phyloP scores from a whole-genome alignment of 768 basidiomycete species.

The Calocera viscosa region DNA sequence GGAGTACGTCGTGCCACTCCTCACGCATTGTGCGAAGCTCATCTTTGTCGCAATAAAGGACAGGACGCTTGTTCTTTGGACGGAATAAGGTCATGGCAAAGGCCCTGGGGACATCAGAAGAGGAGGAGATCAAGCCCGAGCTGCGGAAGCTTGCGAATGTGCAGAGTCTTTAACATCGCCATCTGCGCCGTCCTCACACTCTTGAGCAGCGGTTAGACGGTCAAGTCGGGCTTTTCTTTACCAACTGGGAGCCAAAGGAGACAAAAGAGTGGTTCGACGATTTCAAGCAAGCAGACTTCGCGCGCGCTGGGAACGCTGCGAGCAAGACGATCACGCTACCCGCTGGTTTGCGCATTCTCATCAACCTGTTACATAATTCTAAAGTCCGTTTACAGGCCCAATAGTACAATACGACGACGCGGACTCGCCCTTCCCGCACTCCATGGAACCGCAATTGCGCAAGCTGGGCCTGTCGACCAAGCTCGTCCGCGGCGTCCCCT shows the following conservation, averaged over 20 bases:
- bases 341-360: conserved; percentile 26
- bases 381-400: conserved; percentile 41
- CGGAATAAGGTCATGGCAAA: conserved; percentile 86
- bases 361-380: background rate
- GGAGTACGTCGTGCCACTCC: conserved; percentile 42
- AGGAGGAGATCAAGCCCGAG: conserved; percentile 72
- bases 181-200: background rate
- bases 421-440: conserved; percentile 85
- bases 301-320: conserved; percentile 73
- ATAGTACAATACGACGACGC: conserved; percentile 58
- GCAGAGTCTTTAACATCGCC: conserved; percentile 20
- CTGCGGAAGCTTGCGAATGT: conserved; percentile 70
- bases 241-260: conserved; percentile 77
- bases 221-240: conserved; percentile 87
- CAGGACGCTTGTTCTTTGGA: conserved; percentile 84
- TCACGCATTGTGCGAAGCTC: conserved; percentile 15
- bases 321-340: conserved; percentile 63
- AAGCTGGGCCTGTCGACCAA: conserved; percentile 78
- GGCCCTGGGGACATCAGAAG: conserved; percentile 75
- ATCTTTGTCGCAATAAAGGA: conserved; percentile 41
- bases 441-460: conserved; percentile 91
- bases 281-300: conserved; percentile 83
- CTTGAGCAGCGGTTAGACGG: conserved; percentile 91
- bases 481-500: conserved; percentile 79
- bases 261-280: conserved; percentile 89